Evolutionary conservation across 306 rosid genomes (phyloP).

Genomic region (Prunus armeniaca): DNA sequence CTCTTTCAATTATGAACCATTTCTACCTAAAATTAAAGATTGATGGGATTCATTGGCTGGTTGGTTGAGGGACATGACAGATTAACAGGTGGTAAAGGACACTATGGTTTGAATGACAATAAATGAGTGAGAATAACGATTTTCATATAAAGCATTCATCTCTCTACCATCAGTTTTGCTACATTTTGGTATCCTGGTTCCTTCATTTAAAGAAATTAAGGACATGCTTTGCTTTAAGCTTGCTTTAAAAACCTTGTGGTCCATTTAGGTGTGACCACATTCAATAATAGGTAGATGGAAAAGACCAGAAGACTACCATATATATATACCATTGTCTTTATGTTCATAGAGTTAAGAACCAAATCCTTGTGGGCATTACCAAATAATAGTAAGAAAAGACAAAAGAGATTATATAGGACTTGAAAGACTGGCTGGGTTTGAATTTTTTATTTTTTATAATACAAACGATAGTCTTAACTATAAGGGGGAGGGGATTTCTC

Average conservation of each 20-base stretch:
- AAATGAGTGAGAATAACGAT: constrained; percentile 37
- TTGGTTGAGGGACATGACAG: neutral
- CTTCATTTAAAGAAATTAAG: constrained; percentile 46
- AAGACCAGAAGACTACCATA: neutral
- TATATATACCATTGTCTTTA: neutral
- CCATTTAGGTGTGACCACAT: constrained; percentile 21
- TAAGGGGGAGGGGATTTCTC: rapidly evolving
- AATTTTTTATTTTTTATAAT: too few relatives aligned
- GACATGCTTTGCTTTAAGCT: constrained; percentile 17
- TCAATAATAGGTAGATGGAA: neutral
- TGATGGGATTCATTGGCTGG: neutral
- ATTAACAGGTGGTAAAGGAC: neutral
- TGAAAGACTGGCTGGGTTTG: neutral
- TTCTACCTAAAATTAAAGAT: neutral
- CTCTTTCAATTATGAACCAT: neutral
- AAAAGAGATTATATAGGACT: neutral
- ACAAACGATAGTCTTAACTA: too few relatives aligned
- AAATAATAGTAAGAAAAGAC: neutral
- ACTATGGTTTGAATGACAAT: constrained; percentile 25
- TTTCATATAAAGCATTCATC: constrained; percentile 27
- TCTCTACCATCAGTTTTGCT: constrained; percentile 29
- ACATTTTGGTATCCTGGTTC: constrained; percentile 25
- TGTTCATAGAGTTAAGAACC: neutral
- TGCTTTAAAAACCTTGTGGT: neutral
- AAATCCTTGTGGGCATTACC: neutral